Evolutionary conservation across 805 yeast genomes (phyloP), one percentile per base, ranked within the genome.

Genomic region (Candida berthetii): DNA sequence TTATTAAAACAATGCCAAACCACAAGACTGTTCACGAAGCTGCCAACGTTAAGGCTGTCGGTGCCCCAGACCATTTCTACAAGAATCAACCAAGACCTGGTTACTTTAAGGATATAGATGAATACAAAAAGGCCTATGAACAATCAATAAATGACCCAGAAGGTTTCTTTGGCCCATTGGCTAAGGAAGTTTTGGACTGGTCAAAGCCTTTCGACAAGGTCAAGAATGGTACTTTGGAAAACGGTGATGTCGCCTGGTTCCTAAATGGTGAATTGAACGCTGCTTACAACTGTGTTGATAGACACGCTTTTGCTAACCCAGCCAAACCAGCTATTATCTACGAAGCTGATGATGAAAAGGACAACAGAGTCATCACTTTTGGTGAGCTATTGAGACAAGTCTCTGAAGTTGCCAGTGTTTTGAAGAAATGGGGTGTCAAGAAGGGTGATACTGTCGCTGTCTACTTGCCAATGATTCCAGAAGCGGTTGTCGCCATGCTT

Each of bases 361-460:
- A 79, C 51, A 80, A 85, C 35, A 65, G 71, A 50, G 70, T 65
- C 27, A 65, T 85, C 55, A 79, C 91, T 18, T 85, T 75, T 60
- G 83, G 82, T 31, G 84, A 85, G 65, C 71, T 85, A 52, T 68
- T 85, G 49, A 76, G 76, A 50, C 76, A 85, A 52, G 88, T 85
- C 28, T 81, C 79, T 34, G 75, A 76, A 57, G 78, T 82, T 41
- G 84, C 91, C 7, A 86, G 83, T 52, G 82, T 80, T 29, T 71
- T 85, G 58, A 66, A 71, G 49, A 64, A 68, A 45, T 67, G 80
- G 71, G 90, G 90, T 38, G 80, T 85, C 43, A 66, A 71, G 46
- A 85, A 85, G 64, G 93, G 93, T 53, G 95, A 85, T 58, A 82
- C 89, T 15, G 91, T 85, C 43, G 93, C 93, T 19, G 85, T 85